Evolutionary conservation across 495 filamentous ascomycete genomes (phyloP).

Genomic region (Mycothermus thermophilus): DNA sequence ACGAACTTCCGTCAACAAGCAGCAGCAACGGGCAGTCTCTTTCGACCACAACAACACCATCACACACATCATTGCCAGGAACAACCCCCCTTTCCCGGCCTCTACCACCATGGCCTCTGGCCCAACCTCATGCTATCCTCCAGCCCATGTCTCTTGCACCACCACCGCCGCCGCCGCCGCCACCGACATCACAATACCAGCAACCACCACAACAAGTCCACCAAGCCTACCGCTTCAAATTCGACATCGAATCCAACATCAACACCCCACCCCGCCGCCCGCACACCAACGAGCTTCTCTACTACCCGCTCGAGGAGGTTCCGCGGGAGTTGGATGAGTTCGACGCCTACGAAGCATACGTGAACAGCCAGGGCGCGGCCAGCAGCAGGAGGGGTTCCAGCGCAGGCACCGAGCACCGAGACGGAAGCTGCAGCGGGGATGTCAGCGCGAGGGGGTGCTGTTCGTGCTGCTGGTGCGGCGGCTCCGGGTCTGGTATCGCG

Average conservation of each 20-base stretch:
- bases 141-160: conserved; percentile 8
- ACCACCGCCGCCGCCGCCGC: conserved; percentile 12
- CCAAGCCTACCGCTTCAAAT: conserved; percentile 37
- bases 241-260: conserved; percentile 36
- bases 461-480: not conserved
- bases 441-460: not conserved
- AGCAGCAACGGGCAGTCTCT: not conserved
- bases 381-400: too few species aligned
- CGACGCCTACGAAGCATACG: conserved; percentile 8
- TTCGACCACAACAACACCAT: not conserved
- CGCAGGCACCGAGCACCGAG: not conserved
- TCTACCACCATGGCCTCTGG: not conserved
- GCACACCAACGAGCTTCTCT: conserved; percentile 29
- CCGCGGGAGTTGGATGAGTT: conserved; percentile 21
- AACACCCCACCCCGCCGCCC: conserved; percentile 31
- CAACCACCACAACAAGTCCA: conserved; percentile 16
- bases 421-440: not conserved
- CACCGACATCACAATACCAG: conserved; percentile 3
- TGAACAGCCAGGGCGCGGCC: too few species aligned
- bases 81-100: not conserved
- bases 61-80: not conserved
- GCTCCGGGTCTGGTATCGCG: not conserved
- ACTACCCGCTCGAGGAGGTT: conserved; percentile 29
- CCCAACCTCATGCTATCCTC: conserved; percentile 3
- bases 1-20: not conserved